Evolutionary conservation across 129 eudicot species (phyloP).

Genomic region (Chrysanthemum lavandulifolium): DNA sequence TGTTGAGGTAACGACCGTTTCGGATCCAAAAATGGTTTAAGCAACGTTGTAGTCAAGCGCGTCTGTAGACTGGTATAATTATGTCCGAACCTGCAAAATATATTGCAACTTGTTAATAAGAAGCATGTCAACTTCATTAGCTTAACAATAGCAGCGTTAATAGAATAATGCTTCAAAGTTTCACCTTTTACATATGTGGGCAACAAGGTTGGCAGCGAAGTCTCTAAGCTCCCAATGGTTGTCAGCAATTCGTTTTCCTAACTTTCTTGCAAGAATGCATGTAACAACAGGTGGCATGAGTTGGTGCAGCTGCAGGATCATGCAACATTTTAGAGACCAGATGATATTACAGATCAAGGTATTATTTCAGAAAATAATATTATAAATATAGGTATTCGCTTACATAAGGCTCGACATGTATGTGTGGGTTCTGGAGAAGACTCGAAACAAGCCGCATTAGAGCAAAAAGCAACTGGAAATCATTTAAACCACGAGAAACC

Average conservation of each 20-base stretch:
- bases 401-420: constrained; percentile 68
- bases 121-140: neutral
- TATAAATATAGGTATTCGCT: constrained; percentile 19
- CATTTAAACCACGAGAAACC: constrained; percentile 66
- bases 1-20: constrained; percentile 68
- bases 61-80: constrained; percentile 65
- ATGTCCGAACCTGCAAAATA: constrained; percentile 64
- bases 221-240: constrained; percentile 78
- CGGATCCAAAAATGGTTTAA: constrained; percentile 62
- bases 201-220: constrained; percentile 61
- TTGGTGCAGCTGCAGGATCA: constrained; percentile 59
- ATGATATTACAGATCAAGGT: neutral
- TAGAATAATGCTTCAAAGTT: constrained; percentile 1
- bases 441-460: constrained; percentile 71
- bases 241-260: constrained; percentile 62
- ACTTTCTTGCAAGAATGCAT: constrained; percentile 59
- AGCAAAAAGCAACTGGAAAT: constrained; percentile 57
- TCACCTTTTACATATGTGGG: constrained; percentile 63
- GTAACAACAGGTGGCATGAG: constrained; percentile 71
- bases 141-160: constrained; percentile 6
- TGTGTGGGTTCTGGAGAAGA: constrained; percentile 69
- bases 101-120: constrained; percentile 2
- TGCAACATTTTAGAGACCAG: neutral
- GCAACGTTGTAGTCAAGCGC: constrained; percentile 64
- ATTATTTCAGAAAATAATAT: neutral